A percentile compares a stretch with the other conserved stretches of the same genome.
Evolutionary conservation across 768 basidiomycete species (phyloP).

Genomic region (Punctularia strigosozonata): DNA sequence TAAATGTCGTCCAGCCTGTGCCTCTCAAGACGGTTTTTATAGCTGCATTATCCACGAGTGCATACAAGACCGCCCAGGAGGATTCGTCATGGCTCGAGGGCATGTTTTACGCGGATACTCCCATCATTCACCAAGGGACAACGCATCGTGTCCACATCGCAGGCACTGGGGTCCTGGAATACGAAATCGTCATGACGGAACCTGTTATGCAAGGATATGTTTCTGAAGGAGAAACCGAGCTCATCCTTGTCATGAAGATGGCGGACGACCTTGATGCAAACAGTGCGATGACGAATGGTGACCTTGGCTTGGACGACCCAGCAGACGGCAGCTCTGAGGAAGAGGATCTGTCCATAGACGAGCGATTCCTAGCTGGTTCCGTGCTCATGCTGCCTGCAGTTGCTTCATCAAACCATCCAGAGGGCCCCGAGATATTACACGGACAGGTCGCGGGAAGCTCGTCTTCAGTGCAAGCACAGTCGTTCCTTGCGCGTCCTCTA

Average conservation of each 20-base stretch:
- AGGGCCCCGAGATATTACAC: background rate
- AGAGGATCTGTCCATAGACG: slow-evolving; percentile 51
- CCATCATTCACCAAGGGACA: slow-evolving; percentile 44
- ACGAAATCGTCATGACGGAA: slow-evolving; percentile 46
- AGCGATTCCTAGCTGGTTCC: slow-evolving; percentile 54
- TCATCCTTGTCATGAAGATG: slow-evolving; percentile 32
- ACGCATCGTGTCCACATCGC: slow-evolving; percentile 9
- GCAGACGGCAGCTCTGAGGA: slow-evolving; percentile 7
- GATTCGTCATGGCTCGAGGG: slow-evolving; percentile 26
- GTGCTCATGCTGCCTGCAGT: slow-evolving; percentile 16
- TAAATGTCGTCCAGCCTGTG: too few species aligned
- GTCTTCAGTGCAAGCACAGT: background rate
- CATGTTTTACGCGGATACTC: slow-evolving; percentile 28
- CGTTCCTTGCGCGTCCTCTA: slow-evolving; percentile 22
- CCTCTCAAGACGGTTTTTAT: slow-evolving; percentile 39
- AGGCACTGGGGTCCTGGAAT: slow-evolving; percentile 19
- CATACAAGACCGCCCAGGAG: slow-evolving; percentile 30
- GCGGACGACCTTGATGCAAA: background rate
- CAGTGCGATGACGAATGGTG: background rate
- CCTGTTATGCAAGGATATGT: slow-evolving; percentile 67
- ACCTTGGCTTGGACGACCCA: background rate
- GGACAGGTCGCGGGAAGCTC: background rate
- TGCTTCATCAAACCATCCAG: slow-evolving; percentile 1
- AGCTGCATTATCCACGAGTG: slow-evolving; percentile 35
- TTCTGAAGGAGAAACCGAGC: slow-evolving; percentile 32